Evolutionary conservation across 139 green algal species (phyloP), one percentile per base, ranked within the genome.

Genomic region (Volvox africanus): DNA sequence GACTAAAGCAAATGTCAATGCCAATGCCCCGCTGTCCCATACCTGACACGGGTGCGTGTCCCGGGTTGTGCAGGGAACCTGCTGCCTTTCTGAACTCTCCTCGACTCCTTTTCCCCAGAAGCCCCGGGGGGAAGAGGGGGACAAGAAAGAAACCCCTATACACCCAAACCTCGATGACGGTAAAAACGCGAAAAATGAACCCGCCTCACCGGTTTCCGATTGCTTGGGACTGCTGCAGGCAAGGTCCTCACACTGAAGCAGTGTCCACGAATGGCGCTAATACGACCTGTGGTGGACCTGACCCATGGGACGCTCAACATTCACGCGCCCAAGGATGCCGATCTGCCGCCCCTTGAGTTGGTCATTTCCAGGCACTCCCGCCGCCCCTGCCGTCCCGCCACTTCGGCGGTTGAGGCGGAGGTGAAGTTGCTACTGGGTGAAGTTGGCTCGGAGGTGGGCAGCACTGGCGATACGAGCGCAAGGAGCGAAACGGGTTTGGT

Each of bases 261-360:
- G 21, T 92, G 92, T 89, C 93, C 97, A 0, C 44, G 28, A 16
- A 85, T 98, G 81, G 94, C 93, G 0, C 69, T 89, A 30, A 81
- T 98, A 2, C 78, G 86, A 17, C 94, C 97, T 6, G 20, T 18
- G 3, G 68, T 98, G 0, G 95, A 98, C 84, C 77, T 97, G 33
- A 17, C 32, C 1, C 24, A 33, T 14, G 83, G 79, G 75, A 89
- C 88, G 24, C 80, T 95, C 28, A 88, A 84, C 32, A 65, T 86
- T 17, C 11, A 28, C 61, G 69, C 84, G 1, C 77, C 87, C 1
- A 30, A 36, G 67, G 67, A 11, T 61, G 67, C 30, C 65, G 18
- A 28, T 0, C 37, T 89, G 84, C 26, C 69, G 37, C 89, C 89
- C 17, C 71, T 92, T 17, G 61, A 61, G 55, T 61, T 92, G 68